Conservation (phyloP, 2,329 filamentous ascomycete genomes). For the Lithohypha guttulata region DNA sequence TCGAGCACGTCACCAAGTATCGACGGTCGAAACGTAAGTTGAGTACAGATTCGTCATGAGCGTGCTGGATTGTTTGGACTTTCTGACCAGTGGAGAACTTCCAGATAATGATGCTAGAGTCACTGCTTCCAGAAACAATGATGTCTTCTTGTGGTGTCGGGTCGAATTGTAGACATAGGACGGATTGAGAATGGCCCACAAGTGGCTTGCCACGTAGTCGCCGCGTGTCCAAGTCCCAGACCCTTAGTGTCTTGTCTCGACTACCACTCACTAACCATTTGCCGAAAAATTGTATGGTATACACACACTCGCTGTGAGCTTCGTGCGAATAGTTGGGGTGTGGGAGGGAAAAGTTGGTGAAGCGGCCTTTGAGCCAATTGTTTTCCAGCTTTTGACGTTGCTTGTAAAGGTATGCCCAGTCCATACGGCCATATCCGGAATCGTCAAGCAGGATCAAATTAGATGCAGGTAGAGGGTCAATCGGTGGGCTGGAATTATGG, state of each 20-base stretch:
- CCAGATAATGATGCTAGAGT: constrained; percentile 85
- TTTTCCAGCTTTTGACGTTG: constrained; percentile 74
- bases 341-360: constrained; percentile 78
- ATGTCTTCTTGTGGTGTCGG: constrained; percentile 76
- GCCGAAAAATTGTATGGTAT: constrained; percentile 79
- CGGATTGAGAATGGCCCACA: constrained; percentile 68
- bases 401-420: constrained; percentile 89
- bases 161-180: constrained; percentile 92
- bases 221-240: constrained; percentile 80
- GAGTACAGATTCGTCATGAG: constrained; percentile 81
- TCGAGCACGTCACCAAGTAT: constrained; percentile 91
- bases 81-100: constrained; percentile 80
- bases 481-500: neutral
- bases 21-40: constrained; percentile 87
- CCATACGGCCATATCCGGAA: constrained; percentile 47
- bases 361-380: constrained; percentile 81
- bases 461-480: neutral
- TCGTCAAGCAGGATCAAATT: constrained; percentile 13
- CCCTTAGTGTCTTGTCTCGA: constrained; percentile 72
- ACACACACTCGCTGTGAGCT: constrained; percentile 85
- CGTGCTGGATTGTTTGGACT: constrained; percentile 62
- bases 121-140: constrained; percentile 90
- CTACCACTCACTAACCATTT: constrained; percentile 89
- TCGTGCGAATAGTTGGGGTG: constrained; percentile 71
- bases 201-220: constrained; percentile 67